phyloP scores from a whole-genome alignment of 2,329 filamentous ascomycete genomes.

The Pleurostoma richardsiae region DNA sequence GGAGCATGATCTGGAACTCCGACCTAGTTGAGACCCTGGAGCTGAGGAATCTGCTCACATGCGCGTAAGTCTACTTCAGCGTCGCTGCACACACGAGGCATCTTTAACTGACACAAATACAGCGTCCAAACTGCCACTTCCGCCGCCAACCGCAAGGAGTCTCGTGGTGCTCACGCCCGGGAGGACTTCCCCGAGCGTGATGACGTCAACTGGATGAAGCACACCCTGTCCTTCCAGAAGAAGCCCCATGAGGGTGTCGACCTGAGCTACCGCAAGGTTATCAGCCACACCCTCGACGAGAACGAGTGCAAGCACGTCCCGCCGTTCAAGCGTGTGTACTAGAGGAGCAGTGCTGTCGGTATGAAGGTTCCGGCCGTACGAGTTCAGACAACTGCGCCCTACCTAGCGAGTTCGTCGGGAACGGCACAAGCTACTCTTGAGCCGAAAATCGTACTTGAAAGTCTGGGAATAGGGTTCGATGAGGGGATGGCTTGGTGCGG shows the following conservation, averaged over 20 bases:
- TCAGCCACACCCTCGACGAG: constrained; percentile 82
- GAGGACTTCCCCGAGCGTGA: constrained; percentile 96
- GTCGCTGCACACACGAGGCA: not conserved
- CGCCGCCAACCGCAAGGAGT: constrained; percentile 93
- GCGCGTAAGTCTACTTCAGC: constrained; percentile 63
- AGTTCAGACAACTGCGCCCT: too few relatives aligned
- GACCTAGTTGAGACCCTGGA: constrained; percentile 96
- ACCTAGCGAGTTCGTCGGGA: too few relatives aligned
- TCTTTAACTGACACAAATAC: constrained; percentile 3
- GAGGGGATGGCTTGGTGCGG: too few relatives aligned
- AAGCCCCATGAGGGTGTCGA: constrained; percentile 82
- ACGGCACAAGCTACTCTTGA: too few relatives aligned
- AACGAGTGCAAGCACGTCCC: constrained; percentile 93
- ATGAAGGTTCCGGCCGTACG: too few relatives aligned
- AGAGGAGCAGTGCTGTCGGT: constrained; percentile 25
- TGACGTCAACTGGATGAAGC: constrained; percentile 98
- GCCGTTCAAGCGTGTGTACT: constrained; percentile 93
- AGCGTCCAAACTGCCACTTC: constrained; percentile 86
- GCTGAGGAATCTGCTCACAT: constrained; percentile 90
- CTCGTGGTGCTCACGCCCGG: constrained; percentile 91
- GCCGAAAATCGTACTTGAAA: too few relatives aligned
- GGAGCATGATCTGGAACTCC: constrained; percentile 99
- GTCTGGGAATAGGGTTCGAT: too few relatives aligned
- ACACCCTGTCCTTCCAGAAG: constrained; percentile 96
- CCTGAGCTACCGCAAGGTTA: constrained; percentile 79